Percentiles rank a stretch among this genome's conserved stretches.
phyloP scores from a whole-genome alignment of 2,329 filamentous ascomycete species.

The Aspergillus neotritici region DNA sequence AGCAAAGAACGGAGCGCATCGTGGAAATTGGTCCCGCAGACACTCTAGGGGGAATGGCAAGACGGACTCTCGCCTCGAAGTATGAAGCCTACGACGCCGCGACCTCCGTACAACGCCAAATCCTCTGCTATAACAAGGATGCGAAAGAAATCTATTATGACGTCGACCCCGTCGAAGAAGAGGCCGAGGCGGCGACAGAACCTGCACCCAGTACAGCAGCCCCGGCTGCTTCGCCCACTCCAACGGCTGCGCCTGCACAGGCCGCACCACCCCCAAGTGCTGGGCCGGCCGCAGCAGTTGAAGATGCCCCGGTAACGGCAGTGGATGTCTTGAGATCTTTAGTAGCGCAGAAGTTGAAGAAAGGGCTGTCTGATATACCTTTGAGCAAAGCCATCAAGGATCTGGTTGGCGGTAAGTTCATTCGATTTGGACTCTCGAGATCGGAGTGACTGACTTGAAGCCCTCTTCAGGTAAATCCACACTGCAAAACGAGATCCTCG shows the following conservation, averaged over 20 bases:
- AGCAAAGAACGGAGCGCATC: slow-evolving; percentile 93
- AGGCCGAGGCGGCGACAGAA: slow-evolving; percentile 54
- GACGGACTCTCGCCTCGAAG: slow-evolving; percentile 89
- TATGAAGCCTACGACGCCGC: slow-evolving; percentile 98
- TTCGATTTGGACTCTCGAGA: neutral
- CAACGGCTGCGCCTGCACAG: slow-evolving; percentile 50
- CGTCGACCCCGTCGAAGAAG: slow-evolving; percentile 89
- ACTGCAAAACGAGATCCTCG: slow-evolving; percentile 95
- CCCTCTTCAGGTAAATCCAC: slow-evolving; percentile 77
- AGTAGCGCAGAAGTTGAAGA: slow-evolving; percentile 97
- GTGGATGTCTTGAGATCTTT: slow-evolving; percentile 83
- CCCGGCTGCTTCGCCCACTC: slow-evolving; percentile 40
- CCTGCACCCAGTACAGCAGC: slow-evolving; percentile 36
- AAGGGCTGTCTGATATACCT: slow-evolving; percentile 79
- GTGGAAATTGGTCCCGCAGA: slow-evolving; percentile 97
- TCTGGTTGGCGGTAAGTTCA: slow-evolving; percentile 78
- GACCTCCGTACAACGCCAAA: slow-evolving; percentile 91
- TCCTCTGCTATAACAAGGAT: slow-evolving; percentile 99
- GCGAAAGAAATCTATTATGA: slow-evolving; percentile 99
- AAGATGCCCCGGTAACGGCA: slow-evolving; percentile 80
- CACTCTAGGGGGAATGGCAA: slow-evolving; percentile 95
- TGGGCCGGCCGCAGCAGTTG: slow-evolving; percentile 79
- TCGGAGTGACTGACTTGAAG: neutral
- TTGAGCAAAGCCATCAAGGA: slow-evolving; percentile 97
- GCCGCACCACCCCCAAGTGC: slow-evolving; percentile 62